Evolutionary conservation across 2,329 filamentous ascomycete species (phyloP).

Genomic region (Orbilia javanica): DNA sequence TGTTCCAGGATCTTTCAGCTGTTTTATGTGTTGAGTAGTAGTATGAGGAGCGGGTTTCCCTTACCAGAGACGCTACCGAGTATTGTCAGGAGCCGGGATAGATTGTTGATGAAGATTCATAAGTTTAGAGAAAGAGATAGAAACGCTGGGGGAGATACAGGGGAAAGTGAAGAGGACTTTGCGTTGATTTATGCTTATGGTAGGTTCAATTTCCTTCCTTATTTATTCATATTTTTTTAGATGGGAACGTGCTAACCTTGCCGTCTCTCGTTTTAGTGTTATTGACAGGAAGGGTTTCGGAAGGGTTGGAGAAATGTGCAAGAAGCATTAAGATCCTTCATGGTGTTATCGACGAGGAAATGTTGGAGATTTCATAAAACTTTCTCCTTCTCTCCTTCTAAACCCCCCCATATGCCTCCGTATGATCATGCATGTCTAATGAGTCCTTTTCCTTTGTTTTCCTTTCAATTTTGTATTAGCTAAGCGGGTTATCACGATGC

Average conservation of each 20-base stretch:
- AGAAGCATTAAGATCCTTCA: slow-evolving; percentile 74
- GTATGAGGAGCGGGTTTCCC: slow-evolving; percentile 93
- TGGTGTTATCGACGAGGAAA: slow-evolving; percentile 74
- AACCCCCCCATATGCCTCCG: neutral
- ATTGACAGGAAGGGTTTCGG: slow-evolving; percentile 76
- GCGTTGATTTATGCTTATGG: slow-evolving; percentile 91
- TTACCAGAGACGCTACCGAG: slow-evolving; percentile 89
- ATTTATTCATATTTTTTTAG: neutral
- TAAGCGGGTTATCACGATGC: no score
- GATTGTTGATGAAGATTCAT: slow-evolving; percentile 87
- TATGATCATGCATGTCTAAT: neutral
- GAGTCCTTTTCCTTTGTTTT: no score
- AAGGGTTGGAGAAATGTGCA: slow-evolving; percentile 74
- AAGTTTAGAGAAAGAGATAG: slow-evolving; percentile 78
- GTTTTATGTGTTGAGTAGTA: slow-evolving; percentile 85
- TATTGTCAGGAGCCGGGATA: slow-evolving; percentile 82
- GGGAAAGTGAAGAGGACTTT: slow-evolving; percentile 76
- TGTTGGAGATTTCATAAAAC: slow-evolving; percentile 64
- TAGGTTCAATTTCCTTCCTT: slow-evolving; percentile 8
- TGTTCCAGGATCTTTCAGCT: slow-evolving; percentile 93
- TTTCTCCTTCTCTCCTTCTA: neutral
- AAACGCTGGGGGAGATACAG: slow-evolving; percentile 65
- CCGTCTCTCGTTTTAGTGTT: slow-evolving; percentile 65
- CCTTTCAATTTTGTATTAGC: no score
- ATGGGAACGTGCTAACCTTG: neutral